phyloP scores from a whole-genome alignment of 768 basidiomycete species.

The Neoboletus brunneissimus region DNA sequence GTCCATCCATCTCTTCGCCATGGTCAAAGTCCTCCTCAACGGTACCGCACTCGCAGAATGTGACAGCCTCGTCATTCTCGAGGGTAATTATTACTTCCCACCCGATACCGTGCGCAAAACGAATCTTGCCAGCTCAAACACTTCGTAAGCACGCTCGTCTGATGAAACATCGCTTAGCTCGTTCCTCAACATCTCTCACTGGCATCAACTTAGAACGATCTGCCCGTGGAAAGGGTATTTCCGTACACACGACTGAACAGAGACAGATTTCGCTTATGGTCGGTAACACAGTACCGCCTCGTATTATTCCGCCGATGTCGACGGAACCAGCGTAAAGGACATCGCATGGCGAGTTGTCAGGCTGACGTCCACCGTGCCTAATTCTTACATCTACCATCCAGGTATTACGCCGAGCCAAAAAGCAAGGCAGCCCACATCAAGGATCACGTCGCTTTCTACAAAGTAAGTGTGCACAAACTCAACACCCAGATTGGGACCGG shows the following conservation, averaged over 20 bases:
- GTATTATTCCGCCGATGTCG: slow-evolving; percentile 59
- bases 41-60: slow-evolving; percentile 57
- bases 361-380: background rate
- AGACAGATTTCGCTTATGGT: background rate
- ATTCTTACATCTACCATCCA: slow-evolving; percentile 22
- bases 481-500: background rate
- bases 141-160: slow-evolving; percentile 39
- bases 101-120: slow-evolving; percentile 47
- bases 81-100: slow-evolving; percentile 76
- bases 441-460: slow-evolving; percentile 75
- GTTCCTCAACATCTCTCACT: background rate
- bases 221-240: slow-evolving; percentile 78
- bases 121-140: slow-evolving; percentile 49
- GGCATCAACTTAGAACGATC: slow-evolving; percentile 36
- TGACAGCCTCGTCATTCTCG: slow-evolving; percentile 52
- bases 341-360: slow-evolving; percentile 56
- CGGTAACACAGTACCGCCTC: slow-evolving; percentile 47
- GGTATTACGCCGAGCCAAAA: slow-evolving; percentile 64
- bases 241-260: background rate
- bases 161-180: slow-evolving; percentile 3
- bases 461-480: slow-evolving; percentile 40
- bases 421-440: slow-evolving; percentile 60
- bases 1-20: background rate
- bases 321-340: slow-evolving; percentile 50
- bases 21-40: slow-evolving; percentile 52